These are phyloP conservation scores for Blastobotrys indianensis DNA, from an alignment of 1,139 yeast genomes.

Conservation along the genomic window DNA sequence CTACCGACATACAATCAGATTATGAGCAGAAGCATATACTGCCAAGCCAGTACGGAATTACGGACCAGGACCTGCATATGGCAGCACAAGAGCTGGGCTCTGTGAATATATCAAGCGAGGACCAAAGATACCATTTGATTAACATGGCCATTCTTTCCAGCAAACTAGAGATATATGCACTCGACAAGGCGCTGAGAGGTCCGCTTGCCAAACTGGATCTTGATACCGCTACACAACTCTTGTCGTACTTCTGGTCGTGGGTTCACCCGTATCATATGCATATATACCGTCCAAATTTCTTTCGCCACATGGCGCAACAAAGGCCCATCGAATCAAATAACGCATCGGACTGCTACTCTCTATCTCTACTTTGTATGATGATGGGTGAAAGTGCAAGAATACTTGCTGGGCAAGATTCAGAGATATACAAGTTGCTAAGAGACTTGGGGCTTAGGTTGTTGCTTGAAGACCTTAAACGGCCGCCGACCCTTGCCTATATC, in stretches of 20 bases:
- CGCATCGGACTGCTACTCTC: slow-evolving; percentile 9
- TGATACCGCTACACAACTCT: slow-evolving; percentile 7
- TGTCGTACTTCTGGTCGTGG: slow-evolving; percentile 11
- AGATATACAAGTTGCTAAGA: slow-evolving; percentile 7
- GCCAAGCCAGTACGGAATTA: background rate
- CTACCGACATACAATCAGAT: background rate
- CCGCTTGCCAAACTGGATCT: slow-evolving; percentile 1
- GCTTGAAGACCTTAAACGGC: slow-evolving; percentile 2
- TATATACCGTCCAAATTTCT: slow-evolving; percentile 9
- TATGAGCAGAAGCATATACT: background rate
- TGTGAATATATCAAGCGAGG: background rate
- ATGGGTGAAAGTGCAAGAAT: slow-evolving; percentile 7
- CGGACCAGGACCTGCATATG: slow-evolving; percentile 3
- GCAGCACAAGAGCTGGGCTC: background rate
- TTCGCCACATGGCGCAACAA: slow-evolving; percentile 8
- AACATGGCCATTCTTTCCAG: slow-evolving; percentile 1
- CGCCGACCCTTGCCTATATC: slow-evolving; percentile 3
- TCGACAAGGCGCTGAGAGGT: slow-evolving; percentile 6
- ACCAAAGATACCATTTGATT: slow-evolving; percentile 2
- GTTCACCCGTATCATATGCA: slow-evolving; percentile 11
- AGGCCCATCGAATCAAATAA: slow-evolving; percentile 1
- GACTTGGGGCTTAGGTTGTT: slow-evolving; percentile 3
- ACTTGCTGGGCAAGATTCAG: slow-evolving; percentile 7
- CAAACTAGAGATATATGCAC: slow-evolving; percentile 9
- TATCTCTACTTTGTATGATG: slow-evolving; percentile 9